A percentile compares a stretch with the other conserved stretches of the same genome.
phyloP scores from a whole-genome alignment of 164 flowering plant species.

The Sextonia rubra region DNA sequence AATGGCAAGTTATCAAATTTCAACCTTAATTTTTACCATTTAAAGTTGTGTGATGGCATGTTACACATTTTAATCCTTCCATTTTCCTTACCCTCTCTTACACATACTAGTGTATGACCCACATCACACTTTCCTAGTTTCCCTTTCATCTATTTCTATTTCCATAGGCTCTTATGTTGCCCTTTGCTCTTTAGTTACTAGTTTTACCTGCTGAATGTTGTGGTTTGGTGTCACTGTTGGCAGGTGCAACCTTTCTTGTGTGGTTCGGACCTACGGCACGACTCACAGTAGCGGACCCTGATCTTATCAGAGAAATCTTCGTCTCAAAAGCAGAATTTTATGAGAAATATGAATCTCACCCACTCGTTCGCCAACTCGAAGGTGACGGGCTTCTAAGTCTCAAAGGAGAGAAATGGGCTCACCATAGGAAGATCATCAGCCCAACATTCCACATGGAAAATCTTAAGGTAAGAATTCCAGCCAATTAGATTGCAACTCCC shows the following conservation, averaged over 20 bases:
- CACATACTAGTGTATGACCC: background rate
- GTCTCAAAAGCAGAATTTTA: slow-evolving; percentile 66
- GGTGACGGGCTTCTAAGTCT: slow-evolving; percentile 92
- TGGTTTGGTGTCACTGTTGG: slow-evolving; percentile 1
- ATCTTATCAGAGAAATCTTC: slow-evolving; percentile 81
- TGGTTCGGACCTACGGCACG: slow-evolving; percentile 97
- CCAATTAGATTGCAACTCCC: background rate
- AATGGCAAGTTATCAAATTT: background rate
- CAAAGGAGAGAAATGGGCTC: slow-evolving; percentile 98
- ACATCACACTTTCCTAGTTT: background rate
- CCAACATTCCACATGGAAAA: slow-evolving; percentile 95
- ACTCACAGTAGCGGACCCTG: slow-evolving; percentile 84
- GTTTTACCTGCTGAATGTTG: no score
- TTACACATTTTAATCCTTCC: background rate
- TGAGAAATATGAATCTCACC: slow-evolving; percentile 86
- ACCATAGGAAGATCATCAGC: slow-evolving; percentile 78
- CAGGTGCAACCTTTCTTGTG: slow-evolving; percentile 86
- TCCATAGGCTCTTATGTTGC: no score
- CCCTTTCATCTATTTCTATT: background rate
- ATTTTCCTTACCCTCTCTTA: background rate
- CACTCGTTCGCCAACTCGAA: slow-evolving; percentile 83
- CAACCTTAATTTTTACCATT: slow-evolving; percentile 12
- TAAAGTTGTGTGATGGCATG: slow-evolving; percentile 4
- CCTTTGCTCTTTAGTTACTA: no score
- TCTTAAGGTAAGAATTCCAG: slow-evolving; percentile 59